A percentile compares a stretch with the other conserved stretches of the same genome.
Evolutionary conservation across 371 early-diverging fungal species (phyloP).

Genomic region (Aphelidium insulamus): DNA sequence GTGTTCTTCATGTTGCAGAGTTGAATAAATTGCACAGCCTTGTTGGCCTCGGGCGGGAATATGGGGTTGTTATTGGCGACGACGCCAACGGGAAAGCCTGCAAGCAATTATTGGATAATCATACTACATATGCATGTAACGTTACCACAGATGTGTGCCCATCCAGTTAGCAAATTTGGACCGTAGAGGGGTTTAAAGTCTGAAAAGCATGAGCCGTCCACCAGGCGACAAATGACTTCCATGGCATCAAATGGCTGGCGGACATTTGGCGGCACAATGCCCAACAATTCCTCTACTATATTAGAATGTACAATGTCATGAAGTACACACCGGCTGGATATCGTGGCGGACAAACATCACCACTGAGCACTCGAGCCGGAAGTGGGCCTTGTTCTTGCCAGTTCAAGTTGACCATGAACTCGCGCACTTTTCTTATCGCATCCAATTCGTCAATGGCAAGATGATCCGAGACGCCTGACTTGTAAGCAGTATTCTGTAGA

Average conservation of each 20-base stretch:
- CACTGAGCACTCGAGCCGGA: conserved; percentile 18
- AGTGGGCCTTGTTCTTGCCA: conserved; percentile 30
- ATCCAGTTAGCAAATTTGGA: conserved; percentile 33
- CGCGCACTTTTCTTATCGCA: conserved; percentile 38
- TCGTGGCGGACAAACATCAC: not conserved
- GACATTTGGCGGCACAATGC: conserved; percentile 36
- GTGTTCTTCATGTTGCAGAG: conserved; percentile 42
- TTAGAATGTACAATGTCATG: not conserved
- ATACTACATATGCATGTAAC: not conserved
- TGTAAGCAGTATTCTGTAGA: not conserved
- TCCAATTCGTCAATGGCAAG: conserved; percentile 35
- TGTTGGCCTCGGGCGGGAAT: conserved; percentile 44
- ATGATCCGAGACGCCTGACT: conserved; percentile 23
- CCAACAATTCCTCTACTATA: conserved; percentile 26
- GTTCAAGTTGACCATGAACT: conserved; percentile 33
- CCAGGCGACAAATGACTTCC: conserved; percentile 40
- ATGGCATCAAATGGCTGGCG: conserved; percentile 38
- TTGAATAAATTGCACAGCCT: conserved; percentile 53
- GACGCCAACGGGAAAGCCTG: conserved; percentile 42
- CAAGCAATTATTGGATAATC: not conserved
- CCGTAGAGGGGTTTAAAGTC: conserved; percentile 44
- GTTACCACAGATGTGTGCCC: conserved; percentile 34
- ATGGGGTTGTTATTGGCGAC: conserved; percentile 47
- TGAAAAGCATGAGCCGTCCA: conserved; percentile 37
- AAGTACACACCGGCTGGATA: not conserved